phyloP scores from a whole-genome alignment of 257 asterid species.

The Solanum paucissectum region DNA sequence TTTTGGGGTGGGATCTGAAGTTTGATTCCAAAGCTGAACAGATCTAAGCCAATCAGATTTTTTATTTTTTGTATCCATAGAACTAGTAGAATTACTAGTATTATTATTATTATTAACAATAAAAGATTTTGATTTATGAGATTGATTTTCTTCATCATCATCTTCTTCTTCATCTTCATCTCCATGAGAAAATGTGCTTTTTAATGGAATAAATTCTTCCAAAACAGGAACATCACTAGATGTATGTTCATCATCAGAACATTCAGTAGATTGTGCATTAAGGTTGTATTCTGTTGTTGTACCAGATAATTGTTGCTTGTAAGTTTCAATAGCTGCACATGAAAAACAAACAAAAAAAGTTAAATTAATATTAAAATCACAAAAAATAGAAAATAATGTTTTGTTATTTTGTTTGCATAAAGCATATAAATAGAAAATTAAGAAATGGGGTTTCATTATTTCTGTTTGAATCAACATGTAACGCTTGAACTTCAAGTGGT shows the following conservation, averaged over 20 bases:
- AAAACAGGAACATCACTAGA: conserved; percentile 26
- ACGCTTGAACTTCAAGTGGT: neutral
- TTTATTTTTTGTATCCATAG: conserved; percentile 8
- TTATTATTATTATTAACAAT: neutral
- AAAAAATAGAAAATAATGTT: neutral
- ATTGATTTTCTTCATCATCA: neutral
- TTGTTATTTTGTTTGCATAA: neutral
- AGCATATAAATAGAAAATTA: neutral
- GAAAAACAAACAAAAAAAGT: neutral
- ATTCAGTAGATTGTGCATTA: neutral
- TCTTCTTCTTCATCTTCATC: conserved; percentile 7
- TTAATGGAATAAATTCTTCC: conserved; percentile 39
- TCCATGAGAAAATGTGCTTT: conserved; percentile 19
- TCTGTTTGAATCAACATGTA: too few species aligned
- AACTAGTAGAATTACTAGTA: neutral
- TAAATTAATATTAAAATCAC: neutral
- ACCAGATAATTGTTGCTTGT: conserved; percentile 56
- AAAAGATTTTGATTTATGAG: neutral
- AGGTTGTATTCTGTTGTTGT: conserved; percentile 29
- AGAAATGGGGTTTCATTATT: neutral
- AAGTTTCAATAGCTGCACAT: conserved; percentile 67
- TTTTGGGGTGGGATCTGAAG: conserved; percentile 49
- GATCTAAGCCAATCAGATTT: conserved; percentile 82
- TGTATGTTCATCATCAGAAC: conserved; percentile 66
- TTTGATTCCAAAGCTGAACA: conserved; percentile 71